Evolutionary conservation across 139 green algal species (phyloP).

Genomic region (Chlamydomonas applanata): DNA sequence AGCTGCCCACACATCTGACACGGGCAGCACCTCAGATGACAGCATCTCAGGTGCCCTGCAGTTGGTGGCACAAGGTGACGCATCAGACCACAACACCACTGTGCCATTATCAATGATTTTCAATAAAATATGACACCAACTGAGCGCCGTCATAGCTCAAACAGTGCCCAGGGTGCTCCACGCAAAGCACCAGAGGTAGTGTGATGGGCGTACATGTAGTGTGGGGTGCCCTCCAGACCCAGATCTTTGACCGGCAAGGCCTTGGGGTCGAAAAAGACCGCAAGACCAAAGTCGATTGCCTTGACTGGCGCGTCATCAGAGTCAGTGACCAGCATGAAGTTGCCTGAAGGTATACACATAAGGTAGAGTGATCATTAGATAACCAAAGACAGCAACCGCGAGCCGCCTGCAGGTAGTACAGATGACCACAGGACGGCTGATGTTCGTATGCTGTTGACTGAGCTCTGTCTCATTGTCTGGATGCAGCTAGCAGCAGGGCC

Average conservation of each 20-base stretch:
- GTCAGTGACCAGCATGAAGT: slow-evolving; percentile 88
- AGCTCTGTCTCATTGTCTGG: too few species aligned
- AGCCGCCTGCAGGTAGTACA: not conserved
- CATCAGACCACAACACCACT: not conserved
- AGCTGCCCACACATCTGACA: slow-evolving; percentile 82
- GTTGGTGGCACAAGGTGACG: not conserved
- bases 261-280: slow-evolving; percentile 76
- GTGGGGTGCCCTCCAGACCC: slow-evolving; percentile 89
- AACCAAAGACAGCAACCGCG: too few species aligned
- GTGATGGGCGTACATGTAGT: slow-evolving; percentile 44
- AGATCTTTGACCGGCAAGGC: slow-evolving; percentile 75
- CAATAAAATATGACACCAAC: not conserved
- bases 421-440: too few species aligned
- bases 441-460: too few species aligned
- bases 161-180: too few species aligned
- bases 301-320: slow-evolving; percentile 72
- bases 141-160: too few species aligned
- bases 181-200: not conserved
- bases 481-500: too few species aligned
- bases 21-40: slow-evolving; percentile 62
- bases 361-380: too few species aligned
- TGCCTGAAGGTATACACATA: slow-evolving; percentile 47
- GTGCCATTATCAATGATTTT: not conserved
- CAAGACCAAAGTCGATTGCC: slow-evolving; percentile 92
- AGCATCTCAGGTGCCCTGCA: slow-evolving; percentile 84